Base-by-base conservation (phyloP, 345 rosid species). In the Citrus reticulata region DNA sequence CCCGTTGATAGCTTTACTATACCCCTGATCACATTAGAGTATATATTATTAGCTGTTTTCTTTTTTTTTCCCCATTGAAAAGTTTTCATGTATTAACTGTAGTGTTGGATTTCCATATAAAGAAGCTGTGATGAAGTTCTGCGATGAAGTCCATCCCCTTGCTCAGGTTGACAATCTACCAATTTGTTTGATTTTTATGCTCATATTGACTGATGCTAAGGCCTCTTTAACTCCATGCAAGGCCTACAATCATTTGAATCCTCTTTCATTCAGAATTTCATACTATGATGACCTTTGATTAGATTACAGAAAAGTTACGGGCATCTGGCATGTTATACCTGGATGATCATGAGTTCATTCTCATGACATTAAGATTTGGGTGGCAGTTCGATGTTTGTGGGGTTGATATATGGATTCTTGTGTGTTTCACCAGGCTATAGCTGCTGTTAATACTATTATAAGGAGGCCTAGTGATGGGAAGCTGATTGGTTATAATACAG, bases 21-120 rank as follows among this genome's bases (percentile, higher is more conserved):
- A 24, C 46, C 32, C 80, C 13, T 67, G 51, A 11, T 65, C 30
- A 11, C 0, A 37, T 35, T 11, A 13, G 42, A 40, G 37, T n/a
- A 58, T 66, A 10, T 16, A 42, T 11, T 75, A 8, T 19, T 68
- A 2, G 35, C 10, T 6, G 60, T 30, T 77, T n/a, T 71, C 9
- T 58, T 24, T 24, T 2, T 42, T 11, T 42, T 46, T 13, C 1
- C 13, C 27, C 32, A 10, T 32, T 35, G 16, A 62, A 35, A 14
- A 66, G 75, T 72, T 60, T 60, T 73, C 51, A 17, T 71, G 24
- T 75, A 29, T 63, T 73, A 49, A 72, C 29, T 71, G 60, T 30
- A 89, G 92, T 82, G 90, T 89, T 24, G 92, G 92, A 30, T 24
- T 88, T 67, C 90, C 88, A 30, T 87, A 87, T 80, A 87, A 87